Evolutionary conservation across 2,329 filamentous ascomycete species (phyloP), one percentile per base, ranked within the genome.

Genomic region (Exophiala dermatitidis): DNA sequence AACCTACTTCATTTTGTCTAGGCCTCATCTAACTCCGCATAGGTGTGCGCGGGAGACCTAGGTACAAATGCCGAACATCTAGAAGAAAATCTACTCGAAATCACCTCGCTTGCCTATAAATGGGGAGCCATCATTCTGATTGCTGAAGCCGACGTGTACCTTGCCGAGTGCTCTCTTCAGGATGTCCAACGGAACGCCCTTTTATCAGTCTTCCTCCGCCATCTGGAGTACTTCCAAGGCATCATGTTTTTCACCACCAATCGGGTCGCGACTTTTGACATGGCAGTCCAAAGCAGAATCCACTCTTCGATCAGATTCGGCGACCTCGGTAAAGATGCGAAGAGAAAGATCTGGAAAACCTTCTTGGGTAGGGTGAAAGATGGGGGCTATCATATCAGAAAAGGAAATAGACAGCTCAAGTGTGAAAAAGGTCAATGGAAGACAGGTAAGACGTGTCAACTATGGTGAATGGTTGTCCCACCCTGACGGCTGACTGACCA

Each of bases 1-100:
- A 36, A 0, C 78, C 77, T 3, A 72, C 81, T 5, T 72, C 80
- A n/a, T n/a, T n/a, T n/a, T n/a, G n/a, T n/a, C n/a, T n/a, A n/a
- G n/a, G n/a, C n/a, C n/a, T n/a, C n/a, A n/a, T n/a, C n/a, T n/a
- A n/a, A n/a, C n/a, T n/a, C n/a, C n/a, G n/a, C n/a, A 50, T 71
- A 72, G 1, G 69, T 81, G 19, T 77, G 71, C 54, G 61, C 65
- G 1, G 65, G 65, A 4, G 67, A 69, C 28, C 57, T 70, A 2
- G 67, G 67, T 2, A 63, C 61, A 7, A 28, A 49, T 30, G 45
- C 51, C 9, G 45, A 9, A 10, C 26, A 49, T 34, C 51, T 49
- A 8, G 51, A 53, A 12, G 36, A 26, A 12, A 32, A 49, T 36
- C 51, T 53, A n/a, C 29, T 34, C 30, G 10, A 41, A 6, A 53